A percentile compares a stretch with the other conserved stretches of the same genome.
phyloP scores from a whole-genome alignment of 2,329 filamentous ascomycete species.

The Remersonia thermophila region DNA sequence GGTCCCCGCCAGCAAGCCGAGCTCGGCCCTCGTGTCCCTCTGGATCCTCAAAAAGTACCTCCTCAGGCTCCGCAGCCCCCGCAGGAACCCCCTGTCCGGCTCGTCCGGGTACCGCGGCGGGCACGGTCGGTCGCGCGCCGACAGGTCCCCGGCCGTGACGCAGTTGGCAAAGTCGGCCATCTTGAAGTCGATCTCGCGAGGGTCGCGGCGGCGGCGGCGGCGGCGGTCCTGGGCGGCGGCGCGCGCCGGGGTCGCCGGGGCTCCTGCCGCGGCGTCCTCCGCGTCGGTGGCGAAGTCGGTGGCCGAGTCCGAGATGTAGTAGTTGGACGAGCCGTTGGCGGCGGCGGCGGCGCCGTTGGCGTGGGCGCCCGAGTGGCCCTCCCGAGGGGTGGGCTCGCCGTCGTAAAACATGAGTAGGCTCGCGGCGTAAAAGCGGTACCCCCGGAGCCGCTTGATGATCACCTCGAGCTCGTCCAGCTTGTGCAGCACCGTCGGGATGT shows the following conservation, averaged over 20 bases:
- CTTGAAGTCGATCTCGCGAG: conserved; percentile 69
- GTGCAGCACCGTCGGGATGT: conserved; percentile 76
- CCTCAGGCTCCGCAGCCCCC: conserved; percentile 65
- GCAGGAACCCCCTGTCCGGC: conserved; percentile 79
- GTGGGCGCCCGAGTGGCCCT: conserved; percentile 25
- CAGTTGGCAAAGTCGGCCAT: conserved; percentile 99
- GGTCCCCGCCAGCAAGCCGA: conserved; percentile 28
- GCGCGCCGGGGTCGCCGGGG: no score
- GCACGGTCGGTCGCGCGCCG: conserved; percentile 43
- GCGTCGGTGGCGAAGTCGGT: conserved; percentile 47
- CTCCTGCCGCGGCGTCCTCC: conserved; percentile 34
- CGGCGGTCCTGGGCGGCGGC: no score
- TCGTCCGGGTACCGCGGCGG: conserved; percentile 71
- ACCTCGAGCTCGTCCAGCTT: conserved; percentile 74
- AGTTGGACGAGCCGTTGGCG: no score
- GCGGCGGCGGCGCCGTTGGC: no score
- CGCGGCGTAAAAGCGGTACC: conserved; percentile 91
- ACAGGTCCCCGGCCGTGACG: conserved; percentile 70
- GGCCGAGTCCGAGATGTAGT: conserved; percentile 43
- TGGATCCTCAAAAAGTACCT: conserved; percentile 83
- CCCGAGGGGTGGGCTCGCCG: conserved; percentile 39
- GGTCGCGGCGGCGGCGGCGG: no score
- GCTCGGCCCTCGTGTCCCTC: conserved; percentile 52
- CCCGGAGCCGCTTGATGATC: conserved; percentile 66
- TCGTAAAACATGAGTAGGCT: conserved; percentile 95